Percentiles rank a stretch among this genome's conserved stretches.
Evolutionary conservation across 495 filamentous ascomycete genomes (phyloP).

Genomic region (Podospora anserina): DNA sequence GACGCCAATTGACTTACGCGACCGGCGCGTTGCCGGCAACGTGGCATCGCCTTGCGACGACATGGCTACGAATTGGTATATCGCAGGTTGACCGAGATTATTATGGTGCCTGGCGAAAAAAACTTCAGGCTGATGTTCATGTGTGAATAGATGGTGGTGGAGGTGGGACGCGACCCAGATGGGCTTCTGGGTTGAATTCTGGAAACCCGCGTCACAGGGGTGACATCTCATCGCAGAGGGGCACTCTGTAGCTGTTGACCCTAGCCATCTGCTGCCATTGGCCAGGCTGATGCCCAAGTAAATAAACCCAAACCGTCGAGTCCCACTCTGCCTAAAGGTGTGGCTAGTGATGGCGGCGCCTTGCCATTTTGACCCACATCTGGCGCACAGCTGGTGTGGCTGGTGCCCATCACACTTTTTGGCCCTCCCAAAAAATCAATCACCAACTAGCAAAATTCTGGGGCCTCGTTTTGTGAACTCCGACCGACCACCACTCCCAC

Average conservation of each 20-base stretch:
- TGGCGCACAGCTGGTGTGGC: constrained; percentile 10
- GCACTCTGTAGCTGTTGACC: not conserved
- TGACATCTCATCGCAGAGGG: constrained; percentile 1
- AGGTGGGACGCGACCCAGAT: constrained; percentile 15
- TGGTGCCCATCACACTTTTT: constrained; percentile 29
- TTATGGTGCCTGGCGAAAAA: constrained; percentile 9
- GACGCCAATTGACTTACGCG: constrained; percentile 75
- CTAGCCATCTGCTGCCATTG: not conserved
- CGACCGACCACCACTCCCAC: constrained; percentile 17
- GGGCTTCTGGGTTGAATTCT: constrained; percentile 6
- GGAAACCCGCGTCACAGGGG: constrained; percentile 3
- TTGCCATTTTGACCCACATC: not conserved
- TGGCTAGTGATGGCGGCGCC: not conserved
- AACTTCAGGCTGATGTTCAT: not conserved
- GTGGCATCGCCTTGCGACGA: constrained; percentile 46
- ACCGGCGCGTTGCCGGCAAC: constrained; percentile 54
- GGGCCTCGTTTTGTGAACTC: constrained; percentile 22
- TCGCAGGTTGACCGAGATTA: not conserved
- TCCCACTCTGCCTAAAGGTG: not conserved
- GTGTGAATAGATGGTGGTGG: not conserved
- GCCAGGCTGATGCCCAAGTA: not conserved
- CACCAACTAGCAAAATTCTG: constrained; percentile 32
- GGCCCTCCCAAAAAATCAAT: constrained; percentile 30
- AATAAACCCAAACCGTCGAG: not conserved
- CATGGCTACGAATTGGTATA: constrained; percentile 31